Conservation (phyloP, 352 stramenopile species). For the Phytophthora pistaciae region DNA sequence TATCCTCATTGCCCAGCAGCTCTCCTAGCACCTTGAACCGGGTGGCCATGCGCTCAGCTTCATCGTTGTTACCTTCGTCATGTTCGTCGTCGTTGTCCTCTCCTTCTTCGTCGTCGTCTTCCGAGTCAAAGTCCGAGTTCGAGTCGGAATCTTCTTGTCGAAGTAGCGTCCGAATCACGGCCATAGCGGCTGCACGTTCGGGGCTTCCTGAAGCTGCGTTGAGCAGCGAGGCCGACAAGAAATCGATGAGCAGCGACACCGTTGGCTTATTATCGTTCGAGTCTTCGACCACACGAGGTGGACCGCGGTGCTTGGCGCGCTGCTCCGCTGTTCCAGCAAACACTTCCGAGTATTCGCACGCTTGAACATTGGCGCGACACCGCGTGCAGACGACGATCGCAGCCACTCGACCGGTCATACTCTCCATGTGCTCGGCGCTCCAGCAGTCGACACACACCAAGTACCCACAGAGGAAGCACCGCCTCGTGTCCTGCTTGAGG, state of each 20-base stretch:
- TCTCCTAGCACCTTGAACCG: conserved; percentile 11
- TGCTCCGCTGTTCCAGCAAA: conserved; percentile 20
- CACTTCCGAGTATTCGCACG: conserved; percentile 38
- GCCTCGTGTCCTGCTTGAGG: conserved; percentile 21
- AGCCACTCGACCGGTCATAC: conserved; percentile 21
- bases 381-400: conserved; percentile 30
- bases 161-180: conserved; percentile 32
- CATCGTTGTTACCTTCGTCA: neutral
- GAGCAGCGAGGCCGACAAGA: conserved; percentile 28
- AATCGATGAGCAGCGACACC: conserved; percentile 30
- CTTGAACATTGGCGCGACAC: conserved; percentile 29
- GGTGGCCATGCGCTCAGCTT: neutral
- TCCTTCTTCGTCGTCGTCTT: neutral
- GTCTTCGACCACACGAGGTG: conserved; percentile 22
- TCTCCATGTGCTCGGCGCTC: conserved; percentile 34
- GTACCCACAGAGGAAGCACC: conserved; percentile 41
- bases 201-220: conserved; percentile 12
- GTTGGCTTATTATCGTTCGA: neutral
- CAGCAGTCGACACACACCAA: conserved; percentile 39
- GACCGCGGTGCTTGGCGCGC: conserved; percentile 10
- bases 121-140: neutral
- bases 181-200: conserved; percentile 23
- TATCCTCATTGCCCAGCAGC: conserved; percentile 6
- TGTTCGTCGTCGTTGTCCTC: conserved; percentile 10
- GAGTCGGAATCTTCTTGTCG: conserved; percentile 1